phyloP scores from a whole-genome alignment of 2,329 filamentous ascomycete species.

The Aspergillus tubingensis region DNA sequence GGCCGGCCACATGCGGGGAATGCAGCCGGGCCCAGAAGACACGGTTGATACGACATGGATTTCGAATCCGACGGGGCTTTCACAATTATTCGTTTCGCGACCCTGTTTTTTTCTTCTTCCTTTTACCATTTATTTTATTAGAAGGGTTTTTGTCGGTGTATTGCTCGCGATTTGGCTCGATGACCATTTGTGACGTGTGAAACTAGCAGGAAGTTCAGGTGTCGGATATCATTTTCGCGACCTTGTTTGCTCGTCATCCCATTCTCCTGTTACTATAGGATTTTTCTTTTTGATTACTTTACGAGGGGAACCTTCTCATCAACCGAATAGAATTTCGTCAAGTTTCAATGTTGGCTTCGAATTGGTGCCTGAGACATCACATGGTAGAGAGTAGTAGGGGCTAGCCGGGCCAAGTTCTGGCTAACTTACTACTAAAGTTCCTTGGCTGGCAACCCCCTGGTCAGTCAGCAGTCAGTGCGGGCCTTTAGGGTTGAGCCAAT shows the following conservation, averaged over 20 bases:
- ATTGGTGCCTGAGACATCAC: background rate
- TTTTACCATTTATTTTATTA: background rate
- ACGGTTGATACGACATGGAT: slow-evolving; percentile 17
- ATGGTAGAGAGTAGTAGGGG: background rate
- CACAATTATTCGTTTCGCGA: slow-evolving; percentile 4
- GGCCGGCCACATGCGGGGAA: slow-evolving; percentile 39
- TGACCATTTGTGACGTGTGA: slow-evolving; percentile 26
- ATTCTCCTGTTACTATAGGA: slow-evolving; percentile 22
- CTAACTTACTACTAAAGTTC: background rate
- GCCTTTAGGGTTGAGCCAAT: slow-evolving; percentile 13
- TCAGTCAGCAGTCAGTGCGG: slow-evolving; percentile 10
- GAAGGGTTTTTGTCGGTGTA: slow-evolving; percentile 13
- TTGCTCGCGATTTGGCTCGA: slow-evolving; percentile 23
- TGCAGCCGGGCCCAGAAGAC: slow-evolving; percentile 30
- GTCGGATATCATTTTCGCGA: slow-evolving; percentile 16
- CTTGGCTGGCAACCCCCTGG: slow-evolving; percentile 1
- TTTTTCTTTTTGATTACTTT: slow-evolving; percentile 10
- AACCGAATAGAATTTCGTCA: slow-evolving; percentile 22
- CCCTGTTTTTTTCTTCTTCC: slow-evolving; percentile 14
- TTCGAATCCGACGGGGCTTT: slow-evolving; percentile 11
- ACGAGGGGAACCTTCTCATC: background rate
- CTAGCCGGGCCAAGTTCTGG: background rate
- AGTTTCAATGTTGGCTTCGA: background rate
- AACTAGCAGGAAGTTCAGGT: slow-evolving; percentile 25
- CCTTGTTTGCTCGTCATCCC: slow-evolving; percentile 13